phyloP scores from a whole-genome alignment of 768 basidiomycete genomes.

The Trametes cingulata region DNA sequence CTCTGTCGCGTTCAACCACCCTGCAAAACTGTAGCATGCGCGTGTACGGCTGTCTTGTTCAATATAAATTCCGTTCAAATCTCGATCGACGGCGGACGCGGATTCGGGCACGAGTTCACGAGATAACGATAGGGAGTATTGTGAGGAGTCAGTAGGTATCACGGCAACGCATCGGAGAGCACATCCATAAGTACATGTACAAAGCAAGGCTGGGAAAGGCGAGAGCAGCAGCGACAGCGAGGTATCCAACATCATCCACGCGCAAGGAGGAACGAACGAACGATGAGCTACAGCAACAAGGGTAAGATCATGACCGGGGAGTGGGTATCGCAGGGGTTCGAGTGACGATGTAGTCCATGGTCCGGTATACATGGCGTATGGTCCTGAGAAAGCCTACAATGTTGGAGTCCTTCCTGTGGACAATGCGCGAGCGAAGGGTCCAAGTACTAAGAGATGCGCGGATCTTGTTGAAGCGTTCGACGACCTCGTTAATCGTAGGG shows the following conservation, averaged over 20 bases:
- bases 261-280: too few relatives aligned
- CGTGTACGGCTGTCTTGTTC: constrained; percentile 39
- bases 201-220: too few relatives aligned
- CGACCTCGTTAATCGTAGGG: constrained; percentile 28
- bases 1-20: constrained; percentile 30
- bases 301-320: not conserved
- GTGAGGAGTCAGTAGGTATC: too few relatives aligned
- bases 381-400: not conserved
- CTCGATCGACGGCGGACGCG: too few relatives aligned
- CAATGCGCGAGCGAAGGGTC: not conserved
- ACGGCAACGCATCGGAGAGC: too few relatives aligned
- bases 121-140: too few relatives aligned
- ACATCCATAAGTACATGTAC: too few relatives aligned
- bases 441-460: not conserved
- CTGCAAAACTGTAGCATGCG: constrained; percentile 44
- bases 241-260: too few relatives aligned
- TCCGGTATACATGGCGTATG: not conserved
- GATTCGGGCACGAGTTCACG: too few relatives aligned
- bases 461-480: constrained; percentile 19
- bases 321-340: not conserved
- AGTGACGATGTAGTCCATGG: not conserved
- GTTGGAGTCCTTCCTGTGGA: not conserved
- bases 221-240: too few relatives aligned
- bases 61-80: constrained; percentile 28
- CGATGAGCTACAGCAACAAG: too few relatives aligned